These are phyloP conservation scores for Erodium maritimum DNA, from an alignment of 345 rosid species.

Conservation along the genomic window DNA sequence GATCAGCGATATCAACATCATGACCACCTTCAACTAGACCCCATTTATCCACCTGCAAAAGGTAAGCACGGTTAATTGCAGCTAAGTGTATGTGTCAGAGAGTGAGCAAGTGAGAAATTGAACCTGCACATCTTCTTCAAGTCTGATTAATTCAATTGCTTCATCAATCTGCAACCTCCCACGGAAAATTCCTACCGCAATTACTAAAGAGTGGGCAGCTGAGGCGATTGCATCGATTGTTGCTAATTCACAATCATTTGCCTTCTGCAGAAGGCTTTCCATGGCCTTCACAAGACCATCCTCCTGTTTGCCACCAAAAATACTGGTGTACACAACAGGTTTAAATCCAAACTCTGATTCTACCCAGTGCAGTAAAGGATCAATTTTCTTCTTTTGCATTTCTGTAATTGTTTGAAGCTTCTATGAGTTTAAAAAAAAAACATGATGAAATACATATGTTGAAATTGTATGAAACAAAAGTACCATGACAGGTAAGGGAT, in stretches of 20 bases:
- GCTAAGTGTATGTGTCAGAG: not conserved
- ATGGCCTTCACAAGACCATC: conserved; percentile 62
- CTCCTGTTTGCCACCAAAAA: conserved; percentile 83
- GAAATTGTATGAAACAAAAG: no score
- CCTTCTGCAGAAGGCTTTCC: conserved; percentile 47
- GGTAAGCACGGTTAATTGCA: not conserved
- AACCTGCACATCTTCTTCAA: conserved; percentile 98
- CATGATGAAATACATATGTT: no score
- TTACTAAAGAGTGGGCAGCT: conserved; percentile 67
- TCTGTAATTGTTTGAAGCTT: conserved; percentile 23
- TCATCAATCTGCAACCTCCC: conserved; percentile 79
- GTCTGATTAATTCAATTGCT: conserved; percentile 74
- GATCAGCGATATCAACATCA: conserved; percentile 88
- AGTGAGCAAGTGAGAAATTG: not conserved
- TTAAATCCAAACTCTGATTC: conserved; percentile 69
- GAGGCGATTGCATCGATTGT: conserved; percentile 83
- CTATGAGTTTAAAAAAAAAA: no score
- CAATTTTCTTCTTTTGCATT: conserved; percentile 66
- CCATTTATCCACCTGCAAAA: conserved; percentile 77
- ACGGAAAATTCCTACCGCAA: conserved; percentile 50
- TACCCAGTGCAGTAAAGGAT: conserved; percentile 79
- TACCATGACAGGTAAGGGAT: no score
- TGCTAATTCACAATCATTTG: conserved; percentile 74
- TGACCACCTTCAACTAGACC: conserved; percentile 97
- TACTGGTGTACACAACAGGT: conserved; percentile 62